Conservation (phyloP, 768 basidiomycete genomes). For the Leucocoprinus leucothites region DNA sequence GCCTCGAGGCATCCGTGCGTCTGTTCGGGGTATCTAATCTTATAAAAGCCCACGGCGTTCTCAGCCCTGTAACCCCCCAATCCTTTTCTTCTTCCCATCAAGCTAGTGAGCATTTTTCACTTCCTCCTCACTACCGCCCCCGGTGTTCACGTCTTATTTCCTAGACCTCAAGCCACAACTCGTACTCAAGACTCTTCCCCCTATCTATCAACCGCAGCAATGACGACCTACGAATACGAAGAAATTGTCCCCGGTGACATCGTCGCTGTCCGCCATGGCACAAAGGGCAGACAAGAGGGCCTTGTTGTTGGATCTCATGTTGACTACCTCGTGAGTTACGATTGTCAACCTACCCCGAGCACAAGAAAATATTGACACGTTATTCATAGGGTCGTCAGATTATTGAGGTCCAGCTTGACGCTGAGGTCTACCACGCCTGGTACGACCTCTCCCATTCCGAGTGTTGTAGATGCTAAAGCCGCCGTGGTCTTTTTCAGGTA, state of each 20-base stretch:
- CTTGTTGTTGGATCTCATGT: slow-evolving; percentile 74
- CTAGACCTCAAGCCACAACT: slow-evolving; percentile 5
- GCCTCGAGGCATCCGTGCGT: slow-evolving; percentile 46
- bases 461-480: neutral
- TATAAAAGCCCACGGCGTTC: slow-evolving; percentile 20
- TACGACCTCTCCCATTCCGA: slow-evolving; percentile 18
- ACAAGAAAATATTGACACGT: slow-evolving; percentile 5
- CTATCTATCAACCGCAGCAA: slow-evolving; percentile 6
- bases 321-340: slow-evolving; percentile 59
- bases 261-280: slow-evolving; percentile 68
- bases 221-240: slow-evolving; percentile 17
- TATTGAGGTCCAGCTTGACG: slow-evolving; percentile 78
- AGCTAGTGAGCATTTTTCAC: slow-evolving; percentile 6
- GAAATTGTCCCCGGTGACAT: slow-evolving; percentile 70
- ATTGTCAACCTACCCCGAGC: neutral
- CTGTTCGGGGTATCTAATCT: slow-evolving; percentile 21
- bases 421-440: slow-evolving; percentile 69
- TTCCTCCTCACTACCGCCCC: slow-evolving; percentile 2
- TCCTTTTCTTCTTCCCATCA: slow-evolving; percentile 19
- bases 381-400: slow-evolving; percentile 69
- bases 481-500: slow-evolving; percentile 59
- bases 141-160: slow-evolving; percentile 1
- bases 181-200: neutral
- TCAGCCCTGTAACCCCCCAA: slow-evolving; percentile 14
- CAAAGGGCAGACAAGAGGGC: slow-evolving; percentile 68